These are phyloP conservation scores for Hordeum pubiflorum DNA, from an alignment of 202 grass and related monocot species.

Conservation along the genomic window DNA sequence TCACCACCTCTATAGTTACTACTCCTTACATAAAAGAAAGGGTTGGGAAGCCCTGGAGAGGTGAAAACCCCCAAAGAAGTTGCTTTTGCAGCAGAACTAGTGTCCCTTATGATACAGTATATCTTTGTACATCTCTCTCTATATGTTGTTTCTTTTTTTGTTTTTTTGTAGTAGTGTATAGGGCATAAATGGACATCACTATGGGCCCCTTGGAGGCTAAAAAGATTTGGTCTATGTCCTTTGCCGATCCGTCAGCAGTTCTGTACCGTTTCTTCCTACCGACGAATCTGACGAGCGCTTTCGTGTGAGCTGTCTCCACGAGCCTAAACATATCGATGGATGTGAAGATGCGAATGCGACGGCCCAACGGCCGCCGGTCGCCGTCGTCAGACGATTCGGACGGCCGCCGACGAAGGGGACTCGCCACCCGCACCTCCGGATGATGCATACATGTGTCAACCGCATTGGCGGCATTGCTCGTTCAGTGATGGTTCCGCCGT, in stretches of 20 bases:
- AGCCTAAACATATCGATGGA: constrained; percentile 11
- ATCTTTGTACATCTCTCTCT: constrained; percentile 33
- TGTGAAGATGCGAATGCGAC: constrained; percentile 13
- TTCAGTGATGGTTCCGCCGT: background rate
- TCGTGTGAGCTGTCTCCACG: constrained; percentile 32
- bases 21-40: constrained; percentile 16
- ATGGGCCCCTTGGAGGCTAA: background rate
- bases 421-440: background rate
- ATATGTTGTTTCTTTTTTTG: constrained; percentile 3
- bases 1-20: constrained; percentile 2
- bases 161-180: constrained; percentile 15
- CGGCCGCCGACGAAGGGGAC: constrained; percentile 21
- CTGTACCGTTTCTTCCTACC: background rate
- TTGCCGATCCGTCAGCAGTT: background rate
- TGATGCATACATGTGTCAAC: background rate
- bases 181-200: background rate
- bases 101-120: background rate
- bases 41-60: constrained; percentile 13
- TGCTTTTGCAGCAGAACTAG: constrained; percentile 1
- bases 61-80: constrained; percentile 17
- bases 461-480: background rate
- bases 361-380: background rate
- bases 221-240: background rate
- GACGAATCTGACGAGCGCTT: constrained; percentile 14
- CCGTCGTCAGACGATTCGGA: constrained; percentile 18